Percentiles rank a stretch among this genome's conserved stretches.
These are phyloP conservation scores for Acacia crassicarpa DNA, from an alignment of 306 rosid genomes.

Conservation along the genomic window DNA sequence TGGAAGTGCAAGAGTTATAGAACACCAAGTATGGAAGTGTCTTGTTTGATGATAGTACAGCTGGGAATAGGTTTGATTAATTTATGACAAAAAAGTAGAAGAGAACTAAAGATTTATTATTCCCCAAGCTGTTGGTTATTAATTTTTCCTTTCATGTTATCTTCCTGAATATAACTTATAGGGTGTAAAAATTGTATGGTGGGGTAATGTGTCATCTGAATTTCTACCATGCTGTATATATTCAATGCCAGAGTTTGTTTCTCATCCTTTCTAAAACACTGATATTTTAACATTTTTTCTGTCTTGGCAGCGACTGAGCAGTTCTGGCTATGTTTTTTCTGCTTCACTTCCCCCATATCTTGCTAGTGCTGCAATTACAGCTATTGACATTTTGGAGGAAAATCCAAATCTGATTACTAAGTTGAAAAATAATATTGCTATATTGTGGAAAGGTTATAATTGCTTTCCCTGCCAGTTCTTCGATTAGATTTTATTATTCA, in stretches of 20 bases:
- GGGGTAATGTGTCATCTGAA: constrained; percentile 22
- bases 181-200: constrained; percentile 16
- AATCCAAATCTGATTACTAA: constrained; percentile 70
- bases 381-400: constrained; percentile 83
- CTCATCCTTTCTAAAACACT: constrained; percentile 26
- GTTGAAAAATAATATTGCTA: constrained; percentile 66
- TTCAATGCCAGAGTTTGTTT: constrained; percentile 30
- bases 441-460: constrained; percentile 69
- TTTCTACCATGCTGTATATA: neutral
- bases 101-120: constrained; percentile 20
- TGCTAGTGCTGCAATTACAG: constrained; percentile 87
- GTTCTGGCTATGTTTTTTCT: constrained; percentile 96
- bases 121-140: constrained; percentile 1
- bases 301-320: constrained; percentile 83
- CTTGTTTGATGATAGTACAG: constrained; percentile 26
- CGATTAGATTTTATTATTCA: neutral
- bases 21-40: constrained; percentile 81
- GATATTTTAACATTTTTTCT: constrained; percentile 29
- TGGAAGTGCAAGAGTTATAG: constrained; percentile 88
- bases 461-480: constrained; percentile 27
- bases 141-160: constrained; percentile 1
- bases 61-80: neutral
- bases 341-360: constrained; percentile 99
- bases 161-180: neutral
- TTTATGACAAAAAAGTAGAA: neutral